phyloP scores from a whole-genome alignment of 441 rosid genomes.

The Jatropha multifida region DNA sequence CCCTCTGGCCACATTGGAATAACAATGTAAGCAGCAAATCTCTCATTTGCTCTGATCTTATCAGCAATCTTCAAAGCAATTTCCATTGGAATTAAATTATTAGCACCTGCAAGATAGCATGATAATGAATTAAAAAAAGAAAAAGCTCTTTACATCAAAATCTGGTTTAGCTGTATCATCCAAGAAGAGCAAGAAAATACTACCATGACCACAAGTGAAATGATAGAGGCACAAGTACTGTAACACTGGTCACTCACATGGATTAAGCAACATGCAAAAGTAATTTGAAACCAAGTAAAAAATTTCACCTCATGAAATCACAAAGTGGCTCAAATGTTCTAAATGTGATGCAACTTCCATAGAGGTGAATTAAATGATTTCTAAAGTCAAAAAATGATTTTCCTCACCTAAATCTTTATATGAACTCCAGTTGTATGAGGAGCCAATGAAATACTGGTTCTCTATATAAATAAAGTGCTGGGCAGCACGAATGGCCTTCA shows the following conservation, averaged over 20 bases:
- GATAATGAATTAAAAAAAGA: neutral
- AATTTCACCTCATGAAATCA: neutral
- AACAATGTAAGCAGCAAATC: slow-evolving; percentile 93
- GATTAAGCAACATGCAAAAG: neutral
- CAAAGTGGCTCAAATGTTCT: neutral
- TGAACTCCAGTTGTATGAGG: slow-evolving; percentile 87
- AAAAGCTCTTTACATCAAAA: neutral
- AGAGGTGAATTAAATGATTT: neutral
- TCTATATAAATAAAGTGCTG: slow-evolving; percentile 97
- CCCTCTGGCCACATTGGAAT: slow-evolving; percentile 99
- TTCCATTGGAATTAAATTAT: slow-evolving; percentile 98
- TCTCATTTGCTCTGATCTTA: slow-evolving; percentile 85
- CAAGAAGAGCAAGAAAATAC: neutral
- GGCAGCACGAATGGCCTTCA: slow-evolving; percentile 96
- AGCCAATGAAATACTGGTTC: slow-evolving; percentile 96
- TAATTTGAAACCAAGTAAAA: neutral
- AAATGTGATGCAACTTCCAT: neutral
- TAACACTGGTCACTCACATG: neutral
- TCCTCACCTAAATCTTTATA: slow-evolving; percentile 70
- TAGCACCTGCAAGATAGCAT: slow-evolving; percentile 60
- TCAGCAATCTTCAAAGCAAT: slow-evolving; percentile 89
- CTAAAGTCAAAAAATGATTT: slow-evolving; percentile 6
- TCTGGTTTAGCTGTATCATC: neutral
- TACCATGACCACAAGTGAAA: neutral
- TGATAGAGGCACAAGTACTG: neutral